Percentiles rank a stretch among this genome's conserved stretches.
These are phyloP conservation scores for Talaromyces marneffei DNA, from an alignment of 2,329 filamentous ascomycete species.

Conservation along the genomic window DNA sequence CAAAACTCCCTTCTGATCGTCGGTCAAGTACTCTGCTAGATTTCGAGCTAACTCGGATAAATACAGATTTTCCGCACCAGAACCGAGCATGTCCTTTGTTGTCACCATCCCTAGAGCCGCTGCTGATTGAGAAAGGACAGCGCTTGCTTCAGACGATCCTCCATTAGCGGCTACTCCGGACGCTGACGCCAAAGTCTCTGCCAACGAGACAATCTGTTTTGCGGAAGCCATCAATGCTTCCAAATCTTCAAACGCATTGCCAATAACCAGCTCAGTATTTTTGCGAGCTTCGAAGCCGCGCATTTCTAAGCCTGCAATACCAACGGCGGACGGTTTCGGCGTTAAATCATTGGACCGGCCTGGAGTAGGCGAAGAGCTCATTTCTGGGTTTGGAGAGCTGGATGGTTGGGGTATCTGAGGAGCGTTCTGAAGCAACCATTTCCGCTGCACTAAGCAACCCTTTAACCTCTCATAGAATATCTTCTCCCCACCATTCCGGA, in stretches of 20 bases:
- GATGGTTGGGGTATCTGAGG: slow-evolving; percentile 71
- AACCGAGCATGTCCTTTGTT: slow-evolving; percentile 85
- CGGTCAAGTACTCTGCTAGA: slow-evolving; percentile 80
- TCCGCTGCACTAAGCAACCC: slow-evolving; percentile 79
- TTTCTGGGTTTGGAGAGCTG: slow-evolving; percentile 23
- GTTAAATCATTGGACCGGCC: slow-evolving; percentile 21
- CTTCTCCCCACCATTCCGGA: slow-evolving; percentile 80
- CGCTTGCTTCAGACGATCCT: slow-evolving; percentile 64
- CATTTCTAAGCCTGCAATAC: slow-evolving; percentile 87
- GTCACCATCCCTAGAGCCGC: slow-evolving; percentile 83
- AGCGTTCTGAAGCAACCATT: slow-evolving; percentile 88
- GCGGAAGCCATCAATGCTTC: slow-evolving; percentile 96
- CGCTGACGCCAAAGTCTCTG: slow-evolving; percentile 76
- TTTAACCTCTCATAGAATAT: slow-evolving; percentile 87
- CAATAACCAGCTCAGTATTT: slow-evolving; percentile 90
- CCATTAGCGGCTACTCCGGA: slow-evolving; percentile 52
- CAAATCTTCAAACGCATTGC: slow-evolving; percentile 89
- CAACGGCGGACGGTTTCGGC: slow-evolving; percentile 57
- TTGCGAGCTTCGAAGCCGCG: slow-evolving; percentile 76
- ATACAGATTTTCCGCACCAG: slow-evolving; percentile 78
- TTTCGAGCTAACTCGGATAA: slow-evolving; percentile 80
- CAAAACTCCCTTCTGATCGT: slow-evolving; percentile 72
- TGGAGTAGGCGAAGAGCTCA: slow-evolving; percentile 23
- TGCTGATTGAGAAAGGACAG: slow-evolving; percentile 72
- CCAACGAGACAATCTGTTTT: slow-evolving; percentile 89